Evolutionary conservation across 768 basidiomycete genomes (phyloP).

Genomic region (Hygrophorus russula): DNA sequence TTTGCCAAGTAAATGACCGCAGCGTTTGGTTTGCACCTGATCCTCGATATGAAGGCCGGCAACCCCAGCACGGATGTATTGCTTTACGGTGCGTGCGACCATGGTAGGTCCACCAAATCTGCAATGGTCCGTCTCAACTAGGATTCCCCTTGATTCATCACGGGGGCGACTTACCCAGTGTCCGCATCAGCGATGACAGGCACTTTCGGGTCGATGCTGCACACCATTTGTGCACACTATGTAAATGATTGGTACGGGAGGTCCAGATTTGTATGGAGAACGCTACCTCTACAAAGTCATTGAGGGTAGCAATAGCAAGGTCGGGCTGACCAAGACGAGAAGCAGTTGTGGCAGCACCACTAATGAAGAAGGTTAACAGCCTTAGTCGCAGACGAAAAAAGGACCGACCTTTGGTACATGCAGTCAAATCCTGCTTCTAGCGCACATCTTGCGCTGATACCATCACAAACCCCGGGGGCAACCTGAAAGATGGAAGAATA

Average conservation of each 20-base stretch:
- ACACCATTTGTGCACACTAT: conserved; percentile 60
- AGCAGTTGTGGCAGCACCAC: conserved; percentile 73
- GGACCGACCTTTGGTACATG: conserved; percentile 56
- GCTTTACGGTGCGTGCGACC: conserved; percentile 65
- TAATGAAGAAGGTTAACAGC: conserved; percentile 12
- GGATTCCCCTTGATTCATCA: not conserved
- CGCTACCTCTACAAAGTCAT: conserved; percentile 61
- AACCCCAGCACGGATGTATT: conserved; percentile 59
- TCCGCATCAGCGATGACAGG: conserved; percentile 77
- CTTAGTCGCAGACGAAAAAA: not conserved
- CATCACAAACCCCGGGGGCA: conserved; percentile 73
- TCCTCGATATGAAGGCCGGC: conserved; percentile 75
- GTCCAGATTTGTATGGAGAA: not conserved
- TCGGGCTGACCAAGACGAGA: conserved; percentile 73
- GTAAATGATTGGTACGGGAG: conserved; percentile 2
- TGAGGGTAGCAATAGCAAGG: conserved; percentile 66
- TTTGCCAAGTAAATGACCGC: conserved; percentile 72
- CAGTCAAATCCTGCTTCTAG: conserved; percentile 72
- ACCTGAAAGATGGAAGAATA: conserved; percentile 25
- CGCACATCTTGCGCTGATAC: conserved; percentile 71
- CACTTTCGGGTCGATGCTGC: conserved; percentile 46
- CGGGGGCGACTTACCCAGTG: conserved; percentile 40
- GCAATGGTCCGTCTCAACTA: not conserved
- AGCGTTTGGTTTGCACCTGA: conserved; percentile 75
- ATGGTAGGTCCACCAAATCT: conserved; percentile 65